Conservation (phyloP, 768 basidiomycete genomes). For the Leucocoprinus sp. region DNA sequence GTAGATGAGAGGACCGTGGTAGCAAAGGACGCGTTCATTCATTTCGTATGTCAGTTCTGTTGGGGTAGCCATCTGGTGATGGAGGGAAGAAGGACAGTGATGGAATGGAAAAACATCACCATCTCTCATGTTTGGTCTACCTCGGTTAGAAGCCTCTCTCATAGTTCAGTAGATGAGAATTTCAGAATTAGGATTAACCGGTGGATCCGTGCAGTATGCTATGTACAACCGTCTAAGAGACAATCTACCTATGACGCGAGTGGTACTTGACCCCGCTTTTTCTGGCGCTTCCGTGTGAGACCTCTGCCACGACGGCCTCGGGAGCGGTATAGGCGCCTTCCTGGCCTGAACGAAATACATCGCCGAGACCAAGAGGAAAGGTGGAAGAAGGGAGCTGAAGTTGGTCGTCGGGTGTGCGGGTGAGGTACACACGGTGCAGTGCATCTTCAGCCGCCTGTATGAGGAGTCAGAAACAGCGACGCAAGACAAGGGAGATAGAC, state of each 20-base stretch:
- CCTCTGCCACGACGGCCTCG: conserved; percentile 52
- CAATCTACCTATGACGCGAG: conserved; percentile 3
- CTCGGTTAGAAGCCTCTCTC: no score
- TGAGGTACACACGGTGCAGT: conserved; percentile 75
- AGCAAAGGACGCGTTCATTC: conserved; percentile 85
- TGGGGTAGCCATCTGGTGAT: conserved; percentile 21
- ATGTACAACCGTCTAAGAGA: conserved; percentile 6
- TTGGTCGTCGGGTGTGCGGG: conserved; percentile 60
- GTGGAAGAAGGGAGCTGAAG: conserved; percentile 69
- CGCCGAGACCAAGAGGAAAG: conserved; percentile 49
- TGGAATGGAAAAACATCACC: no score
- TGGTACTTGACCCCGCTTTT: conserved; percentile 28
- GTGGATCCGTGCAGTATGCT: conserved; percentile 3
- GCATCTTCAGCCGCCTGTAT: conserved; percentile 79
- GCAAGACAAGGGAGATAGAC: conserved; percentile 15
- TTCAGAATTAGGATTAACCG: conserved; percentile 8
- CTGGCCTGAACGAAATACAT: conserved; percentile 40
- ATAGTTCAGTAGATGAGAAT: no score
- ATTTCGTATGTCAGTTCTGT: conserved; percentile 32
- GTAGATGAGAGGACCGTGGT: conserved; percentile 92
- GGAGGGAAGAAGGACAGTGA: no score
- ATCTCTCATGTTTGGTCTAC: no score
- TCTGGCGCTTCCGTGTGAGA: conserved; percentile 62
- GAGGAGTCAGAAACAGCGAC: background rate
- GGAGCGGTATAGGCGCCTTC: conserved; percentile 46